Evolutionary conservation across 768 basidiomycete species (phyloP), one percentile per base, ranked within the genome.

Genomic region (Lactarius psammicola): DNA sequence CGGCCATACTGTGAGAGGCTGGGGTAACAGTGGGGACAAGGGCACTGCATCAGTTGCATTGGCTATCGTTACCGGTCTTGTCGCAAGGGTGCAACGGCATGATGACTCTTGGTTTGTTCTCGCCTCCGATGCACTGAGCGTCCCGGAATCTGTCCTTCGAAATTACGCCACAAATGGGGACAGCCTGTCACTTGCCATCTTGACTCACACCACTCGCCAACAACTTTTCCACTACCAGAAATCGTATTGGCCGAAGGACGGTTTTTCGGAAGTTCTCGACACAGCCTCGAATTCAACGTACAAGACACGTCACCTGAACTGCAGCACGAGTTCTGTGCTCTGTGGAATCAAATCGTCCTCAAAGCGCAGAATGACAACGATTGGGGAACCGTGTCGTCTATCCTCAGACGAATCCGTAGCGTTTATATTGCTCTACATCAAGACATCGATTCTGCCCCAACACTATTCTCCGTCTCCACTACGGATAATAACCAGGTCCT

Each of bases 401-500:
- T 11, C 15, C 36, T 38, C 15, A 13, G 36, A 36, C 36, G 13
- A 4, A 38, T 38, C 15, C 36, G 36, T 15, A 17, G 15, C 13
- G 36, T 38, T 38, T 38, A 15, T 15, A 15, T 38, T 3, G 15
- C 13, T 11, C 36, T 38, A 5, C 36, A 38, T 38, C 36, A 38
- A 38, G 36, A 38, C 3, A 15, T 2, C 15, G 36, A 38, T 38
- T 38, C 2, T 15, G 15, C 36, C 5, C 15, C 36, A 15, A 3
- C 36, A 38, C 36, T 13, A 11, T 17, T 17, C 36, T 38, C 36
- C 15, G 13, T 15, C 15, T 17, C 36, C 5, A 38, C 36, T n/a
- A n/a, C 10, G 4, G 36, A 11, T 10, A 13, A 36, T 1, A 0
- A 0, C 3, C n/a, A n/a, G n/a, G 10, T 36, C 5, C 0, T 36